Percentiles rank a stretch among this genome's conserved stretches.
These are phyloP conservation scores for Dipodascus albidus DNA, from an alignment of 805 yeast genomes.

Conservation along the genomic window DNA sequence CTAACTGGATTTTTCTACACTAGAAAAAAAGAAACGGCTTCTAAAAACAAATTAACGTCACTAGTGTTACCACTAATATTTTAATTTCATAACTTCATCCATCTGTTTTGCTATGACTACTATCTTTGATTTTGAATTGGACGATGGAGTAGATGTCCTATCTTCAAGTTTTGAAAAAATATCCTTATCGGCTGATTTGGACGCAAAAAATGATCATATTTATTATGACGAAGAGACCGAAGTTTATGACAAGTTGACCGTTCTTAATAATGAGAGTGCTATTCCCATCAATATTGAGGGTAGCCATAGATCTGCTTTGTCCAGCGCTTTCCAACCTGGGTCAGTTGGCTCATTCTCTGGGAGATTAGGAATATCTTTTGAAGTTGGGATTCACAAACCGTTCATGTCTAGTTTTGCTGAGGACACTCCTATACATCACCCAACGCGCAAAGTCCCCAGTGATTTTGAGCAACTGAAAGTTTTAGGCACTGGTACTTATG, in stretches of 20 bases:
- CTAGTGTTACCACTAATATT: no score
- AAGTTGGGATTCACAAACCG: conserved; percentile 35
- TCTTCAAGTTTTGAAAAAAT: conserved; percentile 20
- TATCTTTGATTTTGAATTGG: conserved; percentile 3
- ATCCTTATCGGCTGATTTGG: not conserved
- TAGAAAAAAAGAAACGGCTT: no score
- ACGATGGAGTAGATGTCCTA: conserved; percentile 49
- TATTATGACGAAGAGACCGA: not conserved
- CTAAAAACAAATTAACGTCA: no score
- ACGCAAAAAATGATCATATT: not conserved
- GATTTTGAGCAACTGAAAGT: conserved; percentile 72
- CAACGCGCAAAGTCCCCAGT: conserved; percentile 11
- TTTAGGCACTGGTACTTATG: conserved; percentile 80
- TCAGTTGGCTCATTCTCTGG: conserved; percentile 1
- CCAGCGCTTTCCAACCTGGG: not conserved
- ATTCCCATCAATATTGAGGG: not conserved
- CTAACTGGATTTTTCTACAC: no score
- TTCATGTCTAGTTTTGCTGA: conserved; percentile 24
- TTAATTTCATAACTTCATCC: no score
- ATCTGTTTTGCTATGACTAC: conserved; percentile 3
- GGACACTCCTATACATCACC: conserved; percentile 16
- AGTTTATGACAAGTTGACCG: not conserved
- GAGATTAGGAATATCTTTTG: conserved; percentile 38
- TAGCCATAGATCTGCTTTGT: not conserved
- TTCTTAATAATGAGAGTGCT: not conserved